Percentiles rank a stretch among this genome's conserved stretches.
Evolutionary conservation across 768 basidiomycete genomes (phyloP).

Genomic region (Auriscalpium microsporum): DNA sequence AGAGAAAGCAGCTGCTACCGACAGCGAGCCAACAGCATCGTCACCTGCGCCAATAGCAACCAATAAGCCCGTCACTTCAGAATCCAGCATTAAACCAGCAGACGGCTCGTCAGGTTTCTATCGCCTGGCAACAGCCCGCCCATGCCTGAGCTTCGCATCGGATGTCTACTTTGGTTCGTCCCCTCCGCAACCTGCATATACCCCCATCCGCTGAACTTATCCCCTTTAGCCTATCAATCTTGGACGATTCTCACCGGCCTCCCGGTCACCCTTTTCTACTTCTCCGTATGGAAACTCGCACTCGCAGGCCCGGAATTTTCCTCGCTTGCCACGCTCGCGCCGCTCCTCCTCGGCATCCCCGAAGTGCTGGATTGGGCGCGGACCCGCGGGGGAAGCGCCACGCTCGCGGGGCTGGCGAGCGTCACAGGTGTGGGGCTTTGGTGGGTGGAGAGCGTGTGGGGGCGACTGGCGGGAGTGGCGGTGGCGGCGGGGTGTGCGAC

Average conservation of each 20-base stretch:
- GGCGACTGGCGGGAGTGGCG: slow-evolving; percentile 8
- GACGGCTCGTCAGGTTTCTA: not conserved
- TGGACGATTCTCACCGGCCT: slow-evolving; percentile 81
- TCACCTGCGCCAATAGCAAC: no score
- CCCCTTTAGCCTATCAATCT: slow-evolving; percentile 55
- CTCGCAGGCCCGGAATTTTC: slow-evolving; percentile 77
- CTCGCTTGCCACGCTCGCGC: slow-evolving; percentile 62
- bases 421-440: slow-evolving; percentile 10
- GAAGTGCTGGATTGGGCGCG: slow-evolving; percentile 23
- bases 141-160: slow-evolving; percentile 24
- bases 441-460: slow-evolving; percentile 13
- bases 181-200: not conserved
- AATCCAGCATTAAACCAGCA: no score
- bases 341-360: slow-evolving; percentile 46
- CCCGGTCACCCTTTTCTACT: slow-evolving; percentile 79
- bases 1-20: slow-evolving; percentile 1
- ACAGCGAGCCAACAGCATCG: not conserved
- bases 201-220: not conserved
- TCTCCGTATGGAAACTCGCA: slow-evolving; percentile 85
- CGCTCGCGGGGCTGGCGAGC: slow-evolving; percentile 2
- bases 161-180: slow-evolving; percentile 57
- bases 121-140: not conserved
- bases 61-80: no score
- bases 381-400: slow-evolving; percentile 4
- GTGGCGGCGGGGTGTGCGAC: slow-evolving; percentile 7